Percentiles rank a stretch among this genome's conserved stretches.
These are phyloP conservation scores for Sabuloglossum arenarium DNA, from an alignment of 495 filamentous ascomycete genomes.

Conservation along the genomic window DNA sequence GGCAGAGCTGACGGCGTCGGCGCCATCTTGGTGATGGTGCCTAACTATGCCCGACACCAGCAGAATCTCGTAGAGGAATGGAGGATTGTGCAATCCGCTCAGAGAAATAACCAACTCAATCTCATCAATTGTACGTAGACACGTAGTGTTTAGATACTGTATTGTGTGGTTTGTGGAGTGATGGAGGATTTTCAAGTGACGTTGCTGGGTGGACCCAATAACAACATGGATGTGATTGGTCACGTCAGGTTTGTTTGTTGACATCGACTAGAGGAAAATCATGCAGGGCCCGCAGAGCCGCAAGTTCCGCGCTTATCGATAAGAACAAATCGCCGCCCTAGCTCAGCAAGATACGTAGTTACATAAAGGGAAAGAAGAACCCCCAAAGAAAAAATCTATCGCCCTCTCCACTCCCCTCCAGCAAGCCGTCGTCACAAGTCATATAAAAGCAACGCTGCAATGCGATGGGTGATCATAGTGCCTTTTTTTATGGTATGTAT, in stretches of 20 bases:
- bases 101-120: not conserved
- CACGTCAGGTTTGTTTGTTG: not conserved
- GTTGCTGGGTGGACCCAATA: not conserved
- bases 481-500: slow-evolving; percentile 44
- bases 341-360: too few species aligned
- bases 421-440: too few species aligned
- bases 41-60: not conserved
- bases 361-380: not conserved
- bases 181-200: not conserved
- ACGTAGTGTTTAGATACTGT: too few species aligned
- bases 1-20: slow-evolving; percentile 47
- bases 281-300: not conserved
- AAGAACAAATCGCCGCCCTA: not conserved
- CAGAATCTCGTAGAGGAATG: not conserved
- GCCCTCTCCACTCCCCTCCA: too few species aligned
- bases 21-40: slow-evolving; percentile 23
- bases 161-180: not conserved
- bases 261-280: not conserved
- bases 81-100: not conserved
- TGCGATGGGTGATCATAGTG: slow-evolving; percentile 18
- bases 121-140: too few species aligned
- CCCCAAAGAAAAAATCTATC: not conserved
- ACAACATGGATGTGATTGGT: not conserved
- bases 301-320: not conserved
- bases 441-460: too few species aligned